phyloP scores from a whole-genome alignment of 495 filamentous ascomycete species.

The Immersiella caudata region DNA sequence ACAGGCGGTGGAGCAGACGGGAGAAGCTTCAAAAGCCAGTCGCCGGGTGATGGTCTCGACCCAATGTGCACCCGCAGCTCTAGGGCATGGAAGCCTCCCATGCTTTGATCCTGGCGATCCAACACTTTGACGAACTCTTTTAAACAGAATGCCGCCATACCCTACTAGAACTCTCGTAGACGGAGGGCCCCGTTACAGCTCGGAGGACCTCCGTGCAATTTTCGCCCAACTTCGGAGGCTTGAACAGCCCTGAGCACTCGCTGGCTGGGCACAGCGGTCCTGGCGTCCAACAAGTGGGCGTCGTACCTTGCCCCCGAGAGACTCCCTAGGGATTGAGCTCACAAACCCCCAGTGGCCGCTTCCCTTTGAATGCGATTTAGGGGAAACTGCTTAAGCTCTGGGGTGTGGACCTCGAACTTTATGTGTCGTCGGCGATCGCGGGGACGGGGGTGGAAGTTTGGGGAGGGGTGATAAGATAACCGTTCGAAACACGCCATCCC shows the following conservation, averaged over 20 bases:
- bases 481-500: not conserved
- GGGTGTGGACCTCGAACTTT: not conserved
- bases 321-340: not conserved
- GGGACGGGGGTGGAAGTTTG: not conserved
- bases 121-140: too few relatives aligned
- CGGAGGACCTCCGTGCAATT: too few relatives aligned
- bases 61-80: not conserved
- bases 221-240: too few relatives aligned
- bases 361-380: not conserved
- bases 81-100: too few relatives aligned
- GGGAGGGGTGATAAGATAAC: constrained; percentile 1
- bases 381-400: not conserved
- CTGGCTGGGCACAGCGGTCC: too few relatives aligned
- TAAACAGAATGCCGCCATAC: too few relatives aligned
- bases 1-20: not conserved
- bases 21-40: not conserved
- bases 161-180: too few relatives aligned
- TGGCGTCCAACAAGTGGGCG: not conserved
- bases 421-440: not conserved
- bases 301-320: not conserved
- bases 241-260: too few relatives aligned
- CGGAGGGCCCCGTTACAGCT: too few relatives aligned
- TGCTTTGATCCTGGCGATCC: too few relatives aligned
- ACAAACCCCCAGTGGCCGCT: not conserved
- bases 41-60: not conserved